These are phyloP conservation scores for Trametes cubensis DNA, from an alignment of 768 basidiomycete species.

Conservation along the genomic window DNA sequence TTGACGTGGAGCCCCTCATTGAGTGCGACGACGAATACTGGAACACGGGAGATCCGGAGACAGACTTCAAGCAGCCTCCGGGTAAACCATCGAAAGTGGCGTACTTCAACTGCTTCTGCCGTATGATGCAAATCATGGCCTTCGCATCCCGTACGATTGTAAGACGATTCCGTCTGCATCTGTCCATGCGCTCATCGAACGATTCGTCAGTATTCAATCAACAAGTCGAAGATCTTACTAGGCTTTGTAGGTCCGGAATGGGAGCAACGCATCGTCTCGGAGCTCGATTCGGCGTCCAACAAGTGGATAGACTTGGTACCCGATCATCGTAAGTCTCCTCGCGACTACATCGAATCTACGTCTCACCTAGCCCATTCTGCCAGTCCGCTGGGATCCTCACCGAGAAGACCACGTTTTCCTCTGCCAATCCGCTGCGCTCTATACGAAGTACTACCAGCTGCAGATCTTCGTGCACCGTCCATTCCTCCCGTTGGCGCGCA, in stretches of 20 bases:
- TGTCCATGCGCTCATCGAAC: background rate
- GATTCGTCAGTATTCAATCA: constrained; percentile 45
- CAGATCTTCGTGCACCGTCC: constrained; percentile 78
- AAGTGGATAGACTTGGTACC: constrained; percentile 66
- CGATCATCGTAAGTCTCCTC: constrained; percentile 46
- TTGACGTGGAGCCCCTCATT: constrained; percentile 58
- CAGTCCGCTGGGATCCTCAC: constrained; percentile 35
- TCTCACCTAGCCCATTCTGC: constrained; percentile 22
- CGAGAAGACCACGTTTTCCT: no score
- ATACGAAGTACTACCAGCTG: constrained; percentile 47
- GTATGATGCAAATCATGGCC: constrained; percentile 62
- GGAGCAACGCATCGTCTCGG: constrained; percentile 58
- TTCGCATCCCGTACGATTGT: constrained; percentile 53
- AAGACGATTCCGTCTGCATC: background rate
- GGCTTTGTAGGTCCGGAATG: constrained; percentile 41
- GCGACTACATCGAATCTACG: constrained; percentile 19
- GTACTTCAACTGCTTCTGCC: constrained; percentile 58
- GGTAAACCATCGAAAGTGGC: constrained; percentile 56
- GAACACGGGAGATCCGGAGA: constrained; percentile 54
- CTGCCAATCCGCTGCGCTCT: constrained; percentile 29
- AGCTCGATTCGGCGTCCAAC: constrained; percentile 62
- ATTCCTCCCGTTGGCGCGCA: constrained; percentile 69
- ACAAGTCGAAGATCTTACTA: constrained; percentile 41
- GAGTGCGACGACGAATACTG: constrained; percentile 84
- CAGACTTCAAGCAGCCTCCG: constrained; percentile 63